These are phyloP conservation scores for Juglanconis oblonga DNA, from an alignment of 2,329 filamentous ascomycete species.

Conservation along the genomic window DNA sequence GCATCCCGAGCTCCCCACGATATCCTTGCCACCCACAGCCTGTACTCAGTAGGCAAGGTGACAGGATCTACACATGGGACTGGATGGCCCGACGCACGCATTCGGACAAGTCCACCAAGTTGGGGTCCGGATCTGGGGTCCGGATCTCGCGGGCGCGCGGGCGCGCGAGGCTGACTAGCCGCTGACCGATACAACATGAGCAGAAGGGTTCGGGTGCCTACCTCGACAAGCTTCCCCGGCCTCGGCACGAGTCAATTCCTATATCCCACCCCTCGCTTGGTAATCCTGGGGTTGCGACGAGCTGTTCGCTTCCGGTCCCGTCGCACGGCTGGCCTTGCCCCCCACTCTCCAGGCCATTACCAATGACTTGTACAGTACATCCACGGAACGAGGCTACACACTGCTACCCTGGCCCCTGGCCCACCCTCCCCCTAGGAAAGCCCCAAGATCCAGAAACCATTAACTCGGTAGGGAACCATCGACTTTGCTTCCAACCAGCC, in stretches of 20 bases:
- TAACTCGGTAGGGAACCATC: not conserved
- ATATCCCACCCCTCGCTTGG: too few relatives aligned
- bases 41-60: not conserved
- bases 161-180: not conserved
- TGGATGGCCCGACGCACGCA: too few relatives aligned
- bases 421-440: not conserved
- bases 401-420: not conserved
- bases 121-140: not conserved
- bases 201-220: too few relatives aligned
- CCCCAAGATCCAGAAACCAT: not conserved
- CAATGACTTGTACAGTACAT: not conserved
- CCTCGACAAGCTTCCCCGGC: too few relatives aligned
- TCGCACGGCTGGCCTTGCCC: conserved; percentile 8
- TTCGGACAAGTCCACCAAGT: too few relatives aligned
- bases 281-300: conserved; percentile 1
- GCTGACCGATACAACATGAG: not conserved
- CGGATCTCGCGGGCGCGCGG: not conserved
- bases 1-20: not conserved
- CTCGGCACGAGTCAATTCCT: too few relatives aligned
- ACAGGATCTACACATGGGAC: not conserved
- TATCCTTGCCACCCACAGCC: not conserved
- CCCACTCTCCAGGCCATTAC: not conserved
- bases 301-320: conserved; percentile 1
- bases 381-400: not conserved
- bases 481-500: not conserved